Conservation (phyloP, 495 filamentous ascomycete genomes). For the Xylaria longipes region DNA sequence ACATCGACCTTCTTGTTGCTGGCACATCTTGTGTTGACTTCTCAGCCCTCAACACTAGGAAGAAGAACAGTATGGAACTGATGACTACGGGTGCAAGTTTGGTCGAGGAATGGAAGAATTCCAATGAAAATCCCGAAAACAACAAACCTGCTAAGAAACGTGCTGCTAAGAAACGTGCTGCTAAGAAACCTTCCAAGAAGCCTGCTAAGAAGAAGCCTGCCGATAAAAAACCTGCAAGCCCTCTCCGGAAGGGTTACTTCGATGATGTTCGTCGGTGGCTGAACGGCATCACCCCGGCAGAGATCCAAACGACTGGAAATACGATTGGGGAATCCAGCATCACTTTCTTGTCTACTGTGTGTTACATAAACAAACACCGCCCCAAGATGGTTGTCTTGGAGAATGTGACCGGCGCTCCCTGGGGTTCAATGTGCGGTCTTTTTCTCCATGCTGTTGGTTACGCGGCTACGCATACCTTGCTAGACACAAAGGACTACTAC, state of each 20-base stretch:
- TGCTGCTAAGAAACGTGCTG: neutral
- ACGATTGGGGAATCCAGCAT: slow-evolving; percentile 69
- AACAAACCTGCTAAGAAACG: neutral
- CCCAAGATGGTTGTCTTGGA: slow-evolving; percentile 76
- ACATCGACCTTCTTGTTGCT: slow-evolving; percentile 72
- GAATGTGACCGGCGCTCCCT: slow-evolving; percentile 72
- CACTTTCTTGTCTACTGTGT: slow-evolving; percentile 70
- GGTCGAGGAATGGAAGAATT: slow-evolving; percentile 20
- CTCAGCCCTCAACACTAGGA: slow-evolving; percentile 59
- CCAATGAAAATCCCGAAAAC: neutral
- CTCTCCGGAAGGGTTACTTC: slow-evolving; percentile 23
- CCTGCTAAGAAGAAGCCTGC: neutral
- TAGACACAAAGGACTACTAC: slow-evolving; percentile 80
- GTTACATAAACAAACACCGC: slow-evolving; percentile 59
- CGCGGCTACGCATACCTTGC: slow-evolving; percentile 42
- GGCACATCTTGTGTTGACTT: slow-evolving; percentile 85
- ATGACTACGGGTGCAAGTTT: slow-evolving; percentile 10
- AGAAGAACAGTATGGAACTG: slow-evolving; percentile 34
- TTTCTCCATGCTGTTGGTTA: slow-evolving; percentile 65
- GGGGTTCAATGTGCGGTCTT: slow-evolving; percentile 57
- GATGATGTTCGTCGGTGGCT: slow-evolving; percentile 22
- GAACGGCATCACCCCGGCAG: slow-evolving; percentile 15
- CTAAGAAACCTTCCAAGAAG: neutral
- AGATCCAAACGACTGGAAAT: slow-evolving; percentile 30
- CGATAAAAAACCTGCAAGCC: neutral